Percentiles rank a stretch among this genome's conserved stretches.
These are phyloP conservation scores for Quercus aquifolioides DNA, from an alignment of 306 rosid genomes.

Conservation along the genomic window DNA sequence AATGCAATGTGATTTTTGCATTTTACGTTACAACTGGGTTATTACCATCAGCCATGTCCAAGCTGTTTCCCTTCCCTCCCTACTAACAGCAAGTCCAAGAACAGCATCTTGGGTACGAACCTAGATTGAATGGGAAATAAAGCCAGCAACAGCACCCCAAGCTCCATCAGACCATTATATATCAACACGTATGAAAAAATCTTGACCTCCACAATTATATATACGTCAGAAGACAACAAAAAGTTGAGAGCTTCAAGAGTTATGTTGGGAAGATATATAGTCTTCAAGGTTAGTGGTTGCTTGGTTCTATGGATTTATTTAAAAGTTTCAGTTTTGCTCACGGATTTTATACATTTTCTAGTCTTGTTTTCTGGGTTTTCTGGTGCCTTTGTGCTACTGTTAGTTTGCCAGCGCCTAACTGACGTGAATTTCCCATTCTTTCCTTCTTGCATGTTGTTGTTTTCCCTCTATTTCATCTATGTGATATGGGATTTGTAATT, in stretches of 20 bases:
- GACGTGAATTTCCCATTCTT: too few relatives aligned
- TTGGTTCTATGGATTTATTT: not conserved
- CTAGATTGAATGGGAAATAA: too few relatives aligned
- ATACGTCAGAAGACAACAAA: conserved; percentile 37
- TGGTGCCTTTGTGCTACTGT: not conserved
- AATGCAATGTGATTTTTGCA: too few relatives aligned
- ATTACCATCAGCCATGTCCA: too few relatives aligned
- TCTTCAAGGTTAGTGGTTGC: conserved; percentile 69
- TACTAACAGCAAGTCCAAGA: too few relatives aligned
- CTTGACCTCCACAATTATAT: conserved; percentile 8
- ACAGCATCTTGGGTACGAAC: too few relatives aligned
- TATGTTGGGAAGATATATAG: conserved; percentile 41
- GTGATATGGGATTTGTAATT: not conserved
- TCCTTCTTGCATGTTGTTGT: too few relatives aligned
- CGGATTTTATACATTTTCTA: not conserved
- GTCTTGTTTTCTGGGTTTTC: not conserved
- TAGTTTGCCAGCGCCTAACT: too few relatives aligned
- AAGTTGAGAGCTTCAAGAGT: conserved; percentile 49
- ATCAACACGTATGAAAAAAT: not conserved
- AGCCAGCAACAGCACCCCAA: conserved; percentile 22
- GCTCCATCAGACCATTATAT: conserved; percentile 10
- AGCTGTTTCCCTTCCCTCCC: too few relatives aligned
- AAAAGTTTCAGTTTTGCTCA: not conserved
- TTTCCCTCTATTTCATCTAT: too few relatives aligned
- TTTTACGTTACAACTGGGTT: too few relatives aligned